Conservation (phyloP, 306 rosid genomes). For the Prunus mume region DNA sequence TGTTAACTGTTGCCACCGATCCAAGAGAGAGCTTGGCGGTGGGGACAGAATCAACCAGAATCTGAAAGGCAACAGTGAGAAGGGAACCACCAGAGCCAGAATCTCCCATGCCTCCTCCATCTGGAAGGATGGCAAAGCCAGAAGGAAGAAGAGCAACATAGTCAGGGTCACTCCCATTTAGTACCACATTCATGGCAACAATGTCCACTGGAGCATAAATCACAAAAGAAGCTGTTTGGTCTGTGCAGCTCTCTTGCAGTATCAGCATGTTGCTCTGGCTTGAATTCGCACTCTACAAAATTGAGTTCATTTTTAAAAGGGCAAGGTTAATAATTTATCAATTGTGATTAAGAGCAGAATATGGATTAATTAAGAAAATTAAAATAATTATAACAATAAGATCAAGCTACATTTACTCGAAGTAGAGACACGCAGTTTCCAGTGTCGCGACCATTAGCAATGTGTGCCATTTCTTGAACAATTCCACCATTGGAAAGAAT, state of each 20-base stretch:
- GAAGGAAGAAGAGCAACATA: constrained; percentile 96
- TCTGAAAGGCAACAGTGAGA: constrained; percentile 90
- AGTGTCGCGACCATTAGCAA: constrained; percentile 84
- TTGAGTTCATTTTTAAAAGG: background rate
- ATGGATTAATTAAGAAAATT: background rate
- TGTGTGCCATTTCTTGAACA: constrained; percentile 97
- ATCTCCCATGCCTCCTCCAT: constrained; percentile 50
- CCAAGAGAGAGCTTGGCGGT: constrained; percentile 93
- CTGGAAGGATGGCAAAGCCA: constrained; percentile 93
- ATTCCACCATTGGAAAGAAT: constrained; percentile 92
- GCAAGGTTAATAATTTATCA: background rate
- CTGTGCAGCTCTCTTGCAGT: constrained; percentile 87
- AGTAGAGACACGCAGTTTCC: constrained; percentile 90
- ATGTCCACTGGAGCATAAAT: constrained; percentile 92
- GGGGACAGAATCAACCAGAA: constrained; percentile 88
- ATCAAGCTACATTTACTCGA: constrained; percentile 67
- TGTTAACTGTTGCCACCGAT: constrained; percentile 91
- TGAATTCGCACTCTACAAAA: constrained; percentile 79
- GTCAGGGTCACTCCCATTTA: constrained; percentile 93
- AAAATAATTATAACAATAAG: background rate
- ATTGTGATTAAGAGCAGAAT: too few relatives aligned
- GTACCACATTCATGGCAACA: constrained; percentile 83
- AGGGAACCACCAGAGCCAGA: constrained; percentile 72
- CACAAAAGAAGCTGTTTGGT: constrained; percentile 74
- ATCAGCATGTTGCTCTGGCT: constrained; percentile 98